These are phyloP conservation scores for Aurifilum marmelostoma DNA, from an alignment of 2,329 filamentous ascomycete genomes.

Conservation along the genomic window DNA sequence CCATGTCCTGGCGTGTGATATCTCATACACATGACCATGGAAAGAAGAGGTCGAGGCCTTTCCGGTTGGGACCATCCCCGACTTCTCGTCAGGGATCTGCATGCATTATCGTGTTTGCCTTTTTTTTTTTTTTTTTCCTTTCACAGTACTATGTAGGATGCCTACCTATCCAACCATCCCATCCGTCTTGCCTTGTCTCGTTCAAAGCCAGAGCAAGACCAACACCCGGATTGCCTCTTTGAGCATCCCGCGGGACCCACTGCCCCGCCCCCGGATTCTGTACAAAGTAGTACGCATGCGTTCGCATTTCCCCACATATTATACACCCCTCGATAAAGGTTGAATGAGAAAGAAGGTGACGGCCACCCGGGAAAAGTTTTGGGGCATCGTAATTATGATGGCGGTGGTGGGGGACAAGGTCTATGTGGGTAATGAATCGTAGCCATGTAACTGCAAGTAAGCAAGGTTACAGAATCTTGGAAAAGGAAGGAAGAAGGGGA, in stretches of 20 bases:
- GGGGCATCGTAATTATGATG: no score
- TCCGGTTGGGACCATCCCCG: not conserved
- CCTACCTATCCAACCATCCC: no score
- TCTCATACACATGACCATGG: not conserved
- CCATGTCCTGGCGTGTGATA: not conserved
- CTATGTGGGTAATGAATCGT: not conserved
- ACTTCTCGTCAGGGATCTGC: no score
- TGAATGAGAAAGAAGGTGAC: conserved; percentile 1
- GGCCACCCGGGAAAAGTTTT: not conserved
- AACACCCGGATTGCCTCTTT: conserved; percentile 23
- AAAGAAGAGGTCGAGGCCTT: not conserved
- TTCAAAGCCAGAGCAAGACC: not conserved
- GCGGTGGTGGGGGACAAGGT: not conserved
- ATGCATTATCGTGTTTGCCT: no score
- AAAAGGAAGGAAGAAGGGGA: not conserved
- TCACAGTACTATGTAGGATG: no score
- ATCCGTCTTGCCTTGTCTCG: not conserved
- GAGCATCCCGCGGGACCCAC: conserved; percentile 20
- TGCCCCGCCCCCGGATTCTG: conserved; percentile 17
- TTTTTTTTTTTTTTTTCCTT: no score
- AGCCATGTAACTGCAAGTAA: no score
- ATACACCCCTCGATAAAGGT: not conserved
- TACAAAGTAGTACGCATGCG: not conserved
- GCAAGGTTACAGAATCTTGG: not conserved
- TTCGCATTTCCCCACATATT: conserved; percentile 23